phyloP scores from a whole-genome alignment of 805 yeast species.

The Jamesozyma jinghongensis region DNA sequence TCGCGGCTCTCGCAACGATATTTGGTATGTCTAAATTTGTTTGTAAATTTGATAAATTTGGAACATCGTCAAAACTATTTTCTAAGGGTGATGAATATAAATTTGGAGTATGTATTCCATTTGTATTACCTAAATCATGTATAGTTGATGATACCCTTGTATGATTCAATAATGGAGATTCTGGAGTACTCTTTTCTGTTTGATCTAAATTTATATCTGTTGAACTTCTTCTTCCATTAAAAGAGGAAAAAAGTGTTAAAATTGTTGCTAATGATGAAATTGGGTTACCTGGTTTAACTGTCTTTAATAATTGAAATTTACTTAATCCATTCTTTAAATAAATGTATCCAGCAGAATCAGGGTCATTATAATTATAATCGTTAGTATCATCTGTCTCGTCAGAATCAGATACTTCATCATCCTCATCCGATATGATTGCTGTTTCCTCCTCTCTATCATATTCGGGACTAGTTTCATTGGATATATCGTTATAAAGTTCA shows the following conservation, averaged over 20 bases:
- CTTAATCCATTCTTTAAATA: constrained; percentile 21
- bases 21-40: constrained; percentile 23
- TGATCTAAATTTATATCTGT: too few species aligned
- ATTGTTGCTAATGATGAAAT: constrained; percentile 76
- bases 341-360: constrained; percentile 11
- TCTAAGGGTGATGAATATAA: background rate
- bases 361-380: background rate
- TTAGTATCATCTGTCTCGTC: constrained; percentile 4
- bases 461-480: too few species aligned
- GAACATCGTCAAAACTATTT: too few species aligned
- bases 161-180: too few species aligned
- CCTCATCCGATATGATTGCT: background rate
- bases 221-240: background rate
- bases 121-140: background rate
- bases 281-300: constrained; percentile 76
- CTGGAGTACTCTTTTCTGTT: too few species aligned
- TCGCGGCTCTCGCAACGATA: constrained; percentile 66
- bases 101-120: background rate
- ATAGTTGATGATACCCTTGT: too few species aligned
- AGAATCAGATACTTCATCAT: background rate
- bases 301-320: constrained; percentile 66
- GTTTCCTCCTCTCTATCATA: background rate
- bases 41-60: too few species aligned
- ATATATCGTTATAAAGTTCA: too few species aligned
- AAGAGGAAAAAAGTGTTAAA: constrained; percentile 56